Base-by-base conservation (phyloP, 768 basidiomycete species). In the Macrolepiota albuminosa region DNA sequence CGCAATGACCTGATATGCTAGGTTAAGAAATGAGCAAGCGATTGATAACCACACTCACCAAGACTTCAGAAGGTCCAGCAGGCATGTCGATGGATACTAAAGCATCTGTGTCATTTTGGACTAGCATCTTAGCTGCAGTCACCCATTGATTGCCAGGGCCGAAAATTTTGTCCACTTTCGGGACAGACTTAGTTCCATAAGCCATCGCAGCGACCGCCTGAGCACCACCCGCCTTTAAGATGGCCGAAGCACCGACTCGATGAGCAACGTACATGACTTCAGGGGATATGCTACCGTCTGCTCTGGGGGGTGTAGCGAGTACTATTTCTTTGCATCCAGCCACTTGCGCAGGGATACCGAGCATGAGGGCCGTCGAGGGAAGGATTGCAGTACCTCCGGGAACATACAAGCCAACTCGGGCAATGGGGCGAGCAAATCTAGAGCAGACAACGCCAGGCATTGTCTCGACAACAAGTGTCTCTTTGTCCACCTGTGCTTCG, bases 121-220 rank as follows among this genome's bases (percentile, higher is more conserved):
- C 96, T 56, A 96, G 75, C 97, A 99, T 98, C 78, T 99, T 99
- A 54, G 96, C 97, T 1, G 97, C 97, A 2, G 96, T 99, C 26
- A 99, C 97, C 94, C 95, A 99, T 72, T 98, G 97, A 71, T 99
- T 99, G 29, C 97, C 97, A 6, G 97, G 97, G 9, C 97, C 97
- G 69, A 98, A 96, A 66, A 99, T 95, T 78, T 99, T 99, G 80
- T 99, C 97, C 29, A 98, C 96, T 75, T 99, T 98, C 16, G 95
- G 93, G 6, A 95, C 93, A 4, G 89, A 89, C 71, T 91, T 81
- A 6, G 97, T 99, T 21, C 97, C 97, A 71, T 98, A 98, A 1
- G 97, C 97, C 77, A 99, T 81, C 0, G 97, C 95, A 29, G 95
- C 93, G 18, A 98, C 82, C 11, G 97, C 97, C 70, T 99, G 97